Percentiles rank a stretch among this genome's conserved stretches.
phyloP scores from a whole-genome alignment of 345 rosid genomes.

The Mangifera indica region DNA sequence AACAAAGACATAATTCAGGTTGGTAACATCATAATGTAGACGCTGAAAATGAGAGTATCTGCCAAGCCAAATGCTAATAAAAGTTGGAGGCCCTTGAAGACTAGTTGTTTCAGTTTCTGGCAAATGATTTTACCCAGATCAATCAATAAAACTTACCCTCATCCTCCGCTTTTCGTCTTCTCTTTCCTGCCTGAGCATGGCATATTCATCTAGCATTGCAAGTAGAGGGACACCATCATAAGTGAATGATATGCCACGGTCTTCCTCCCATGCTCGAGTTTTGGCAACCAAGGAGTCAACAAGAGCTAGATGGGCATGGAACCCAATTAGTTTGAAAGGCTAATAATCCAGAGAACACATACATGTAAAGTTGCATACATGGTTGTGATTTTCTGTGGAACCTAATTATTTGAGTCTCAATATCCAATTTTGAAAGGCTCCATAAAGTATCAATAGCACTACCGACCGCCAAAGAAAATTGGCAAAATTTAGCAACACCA shows the following conservation, averaged over 20 bases:
- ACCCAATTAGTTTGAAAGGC: constrained; percentile 12
- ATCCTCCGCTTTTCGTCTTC: constrained; percentile 89
- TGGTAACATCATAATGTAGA: not conserved
- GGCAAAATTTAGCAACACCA: not conserved
- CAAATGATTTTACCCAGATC: not conserved
- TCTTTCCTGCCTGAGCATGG: constrained; percentile 87
- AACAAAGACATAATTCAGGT: not conserved
- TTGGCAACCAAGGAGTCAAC: constrained; percentile 85
- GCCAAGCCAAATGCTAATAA: too few relatives aligned
- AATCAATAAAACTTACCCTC: constrained; percentile 46
- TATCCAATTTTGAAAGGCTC: not conserved
- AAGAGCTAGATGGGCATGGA: constrained; percentile 43
- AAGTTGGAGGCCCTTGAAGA: not conserved
- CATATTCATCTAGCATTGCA: constrained; percentile 94
- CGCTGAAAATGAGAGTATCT: not conserved
- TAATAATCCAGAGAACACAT: not conserved
- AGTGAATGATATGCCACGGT: constrained; percentile 51
- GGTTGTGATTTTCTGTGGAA: not conserved
- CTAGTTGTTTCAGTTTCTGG: not conserved
- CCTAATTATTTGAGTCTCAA: too few relatives aligned
- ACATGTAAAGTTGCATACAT: not conserved
- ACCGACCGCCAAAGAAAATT: not conserved
- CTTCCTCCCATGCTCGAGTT: constrained; percentile 90
- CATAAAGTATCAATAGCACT: not conserved
- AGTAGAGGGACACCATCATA: constrained; percentile 94